Evolutionary conservation across 139 green algal species (phyloP).

Genomic region (Chlamydomonas sp.): DNA sequence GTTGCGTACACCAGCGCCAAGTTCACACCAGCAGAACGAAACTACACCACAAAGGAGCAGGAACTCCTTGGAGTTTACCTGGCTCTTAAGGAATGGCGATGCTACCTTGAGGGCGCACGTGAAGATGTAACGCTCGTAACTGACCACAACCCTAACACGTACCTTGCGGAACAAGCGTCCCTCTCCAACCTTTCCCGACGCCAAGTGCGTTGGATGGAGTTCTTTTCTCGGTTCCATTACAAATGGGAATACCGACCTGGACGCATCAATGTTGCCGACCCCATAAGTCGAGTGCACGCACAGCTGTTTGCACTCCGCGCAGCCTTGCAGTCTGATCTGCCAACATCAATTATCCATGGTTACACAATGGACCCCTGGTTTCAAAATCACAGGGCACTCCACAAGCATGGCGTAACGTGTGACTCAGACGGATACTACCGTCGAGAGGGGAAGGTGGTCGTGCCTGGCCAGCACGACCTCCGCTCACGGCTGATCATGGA

Average conservation of each 20-base stretch:
- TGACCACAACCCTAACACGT: conserved; percentile 54
- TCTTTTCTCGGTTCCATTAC: conserved; percentile 36
- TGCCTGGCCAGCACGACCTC: background rate
- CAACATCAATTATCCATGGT: background rate
- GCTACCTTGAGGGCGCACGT: conserved; percentile 37
- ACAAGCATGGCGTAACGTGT: background rate
- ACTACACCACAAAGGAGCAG: conserved; percentile 37
- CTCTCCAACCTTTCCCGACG: conserved; percentile 26
- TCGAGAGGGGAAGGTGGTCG: background rate
- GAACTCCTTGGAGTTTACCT: conserved; percentile 54
- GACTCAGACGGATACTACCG: background rate
- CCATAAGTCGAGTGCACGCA: conserved; percentile 11
- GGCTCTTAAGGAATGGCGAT: conserved; percentile 50
- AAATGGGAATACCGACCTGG: conserved; percentile 48
- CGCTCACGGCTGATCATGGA: background rate
- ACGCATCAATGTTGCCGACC: conserved; percentile 51
- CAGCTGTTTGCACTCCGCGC: background rate
- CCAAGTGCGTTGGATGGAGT: conserved; percentile 50
- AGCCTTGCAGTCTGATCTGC: background rate
- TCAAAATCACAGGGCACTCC: background rate
- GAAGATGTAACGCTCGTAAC: conserved; percentile 39
- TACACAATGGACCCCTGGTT: background rate
- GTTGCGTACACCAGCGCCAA: conserved; percentile 45
- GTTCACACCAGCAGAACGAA: background rate
- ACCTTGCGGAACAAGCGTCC: background rate